These are phyloP conservation scores for Gonapodya prolifera DNA, from an alignment of 192 early-diverging fungal species.

Conservation along the genomic window DNA sequence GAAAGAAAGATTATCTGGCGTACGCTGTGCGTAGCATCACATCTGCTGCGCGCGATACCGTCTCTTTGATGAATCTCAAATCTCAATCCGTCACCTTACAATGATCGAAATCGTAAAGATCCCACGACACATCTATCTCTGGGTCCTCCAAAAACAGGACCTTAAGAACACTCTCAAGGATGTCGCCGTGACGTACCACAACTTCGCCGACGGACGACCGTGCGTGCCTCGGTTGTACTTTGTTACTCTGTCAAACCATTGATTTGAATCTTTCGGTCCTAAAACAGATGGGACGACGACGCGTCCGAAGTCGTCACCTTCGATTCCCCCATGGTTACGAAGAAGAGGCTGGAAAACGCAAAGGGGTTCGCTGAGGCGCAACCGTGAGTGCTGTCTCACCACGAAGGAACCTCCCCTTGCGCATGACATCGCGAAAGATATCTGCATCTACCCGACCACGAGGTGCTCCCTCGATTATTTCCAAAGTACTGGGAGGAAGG, in stretches of 20 bases:
- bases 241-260: neutral
- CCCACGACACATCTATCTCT: neutral
- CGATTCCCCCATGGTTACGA: neutral
- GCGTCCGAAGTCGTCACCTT: neutral
- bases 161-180: neutral
- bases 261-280: neutral
- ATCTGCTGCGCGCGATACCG: neutral
- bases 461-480: neutral
- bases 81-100: neutral
- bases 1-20: neutral
- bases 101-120: neutral
- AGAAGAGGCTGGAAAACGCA: neutral
- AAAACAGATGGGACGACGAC: neutral
- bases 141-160: neutral
- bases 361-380: neutral
- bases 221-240: neutral
- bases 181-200: neutral
- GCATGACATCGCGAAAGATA: neutral
- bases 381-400: neutral
- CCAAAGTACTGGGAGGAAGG: neutral
- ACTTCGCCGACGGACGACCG: neutral
- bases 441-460: neutral
- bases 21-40: neutral
- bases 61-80: neutral
- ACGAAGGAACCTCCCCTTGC: neutral